Evolutionary conservation across 495 filamentous ascomycete genomes (phyloP), one percentile per base, ranked within the genome.

Genomic region (Copromyces sp.): DNA sequence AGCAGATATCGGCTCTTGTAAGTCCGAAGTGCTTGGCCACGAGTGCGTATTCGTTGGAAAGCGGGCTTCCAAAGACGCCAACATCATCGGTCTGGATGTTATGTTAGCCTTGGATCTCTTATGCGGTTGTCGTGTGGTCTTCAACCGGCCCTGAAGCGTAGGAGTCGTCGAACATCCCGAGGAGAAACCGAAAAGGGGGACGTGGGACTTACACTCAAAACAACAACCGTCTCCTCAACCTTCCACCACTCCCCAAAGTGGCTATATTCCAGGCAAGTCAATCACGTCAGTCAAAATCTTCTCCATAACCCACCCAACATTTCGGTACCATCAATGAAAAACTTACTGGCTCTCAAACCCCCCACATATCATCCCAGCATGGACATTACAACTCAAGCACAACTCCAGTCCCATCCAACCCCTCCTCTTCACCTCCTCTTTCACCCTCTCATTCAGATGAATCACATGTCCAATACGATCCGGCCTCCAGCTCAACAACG

Each of bases 381-480:
- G 87, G 17, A 95, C 91, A 80, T 95, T 95, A 79, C 93, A 95
- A 68, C 88, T 91, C 74, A 95, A 81, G 70, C 92, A 95, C 68
- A 96, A 74, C 81, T 97, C 93, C 35, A 97, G 75, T 6, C 90
- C 90, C 16, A 94, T 75, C 24, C 77, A 39, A 1, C 68, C 9
- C 24, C 84, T 83, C 42, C 75, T 74, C 7, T 80, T 77, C 73
- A 95, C 91, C 77, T 87, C 84, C 61, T 80, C 71, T 74, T 86
- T 88, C 20, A 91, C 77, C 29, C 78, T 75, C 11, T 88, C 87
- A 1, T 87, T 84, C 1, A 94, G 88, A 78, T 94, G 87, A 70
- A 95, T 92, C 6, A 94, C 92, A 82, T 96, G 93, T 0, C 93
- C 92, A 11, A 97, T 78, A 4, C 93, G 82, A 74, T 93, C 88